Percentiles rank a stretch among this genome's conserved stretches.
Evolutionary conservation across 2,329 filamentous ascomycete species (phyloP).

Genomic region (Apiospora sp.): DNA sequence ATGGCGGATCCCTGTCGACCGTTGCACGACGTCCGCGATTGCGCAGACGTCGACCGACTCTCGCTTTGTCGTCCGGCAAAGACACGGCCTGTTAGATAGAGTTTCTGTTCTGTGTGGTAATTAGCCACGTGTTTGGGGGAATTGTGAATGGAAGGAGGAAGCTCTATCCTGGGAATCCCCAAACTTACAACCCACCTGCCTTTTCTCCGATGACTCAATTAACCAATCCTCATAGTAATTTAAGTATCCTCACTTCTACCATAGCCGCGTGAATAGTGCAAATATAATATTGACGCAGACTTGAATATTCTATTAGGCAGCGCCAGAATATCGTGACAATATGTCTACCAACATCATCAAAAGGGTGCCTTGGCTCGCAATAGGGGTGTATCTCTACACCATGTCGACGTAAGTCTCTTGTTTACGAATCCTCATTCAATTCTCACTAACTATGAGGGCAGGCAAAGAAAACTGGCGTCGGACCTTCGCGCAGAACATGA

Average conservation of each 20-base stretch:
- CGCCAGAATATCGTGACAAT: neutral
- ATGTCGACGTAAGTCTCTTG: neutral
- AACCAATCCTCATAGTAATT: neutral
- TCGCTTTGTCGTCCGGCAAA: neutral
- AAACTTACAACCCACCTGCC: neutral
- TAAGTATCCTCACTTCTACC: neutral
- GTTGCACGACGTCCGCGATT: neutral
- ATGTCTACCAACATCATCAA: neutral
- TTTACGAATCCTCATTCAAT: neutral
- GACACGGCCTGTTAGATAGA: neutral
- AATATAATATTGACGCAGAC: too few species aligned
- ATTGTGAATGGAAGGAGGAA: neutral
- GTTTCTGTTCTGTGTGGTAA: neutral
- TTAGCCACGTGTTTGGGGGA: neutral
- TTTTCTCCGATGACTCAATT: neutral
- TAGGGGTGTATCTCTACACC: neutral
- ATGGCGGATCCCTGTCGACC: neutral
- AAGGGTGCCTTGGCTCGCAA: neutral
- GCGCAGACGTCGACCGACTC: neutral
- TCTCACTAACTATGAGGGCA: neutral
- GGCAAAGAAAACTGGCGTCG: neutral
- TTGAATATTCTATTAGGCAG: too few species aligned
- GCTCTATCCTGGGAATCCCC: neutral
- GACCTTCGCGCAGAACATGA: conserved; percentile 8
- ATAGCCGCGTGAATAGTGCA: too few species aligned